A percentile compares a stretch with the other conserved stretches of the same genome.
phyloP scores from a whole-genome alignment of 2,329 filamentous ascomycete genomes.

The Geosmithia morbida region DNA sequence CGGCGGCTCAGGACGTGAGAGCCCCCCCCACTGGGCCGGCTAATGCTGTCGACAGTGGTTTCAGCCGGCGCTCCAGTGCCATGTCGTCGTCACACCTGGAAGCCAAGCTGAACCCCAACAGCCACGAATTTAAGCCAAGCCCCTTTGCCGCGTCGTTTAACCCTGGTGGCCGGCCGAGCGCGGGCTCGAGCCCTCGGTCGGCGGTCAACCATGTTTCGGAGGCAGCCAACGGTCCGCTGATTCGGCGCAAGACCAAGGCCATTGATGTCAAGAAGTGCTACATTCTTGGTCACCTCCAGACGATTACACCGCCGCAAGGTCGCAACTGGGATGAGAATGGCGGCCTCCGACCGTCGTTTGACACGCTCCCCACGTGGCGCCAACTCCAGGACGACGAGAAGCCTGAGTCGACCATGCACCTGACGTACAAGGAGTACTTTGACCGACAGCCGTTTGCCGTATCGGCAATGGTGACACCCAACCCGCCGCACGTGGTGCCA shows the following conservation, averaged over 20 bases:
- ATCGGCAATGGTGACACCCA: constrained; percentile 51
- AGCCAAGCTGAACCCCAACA: constrained; percentile 47
- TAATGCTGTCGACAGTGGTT: constrained; percentile 34
- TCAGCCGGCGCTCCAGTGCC: constrained; percentile 37
- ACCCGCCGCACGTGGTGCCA: constrained; percentile 52
- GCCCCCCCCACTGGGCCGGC: constrained; percentile 62
- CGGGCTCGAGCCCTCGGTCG: constrained; percentile 58
- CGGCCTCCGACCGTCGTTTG: constrained; percentile 72
- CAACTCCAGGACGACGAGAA: constrained; percentile 59
- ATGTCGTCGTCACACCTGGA: constrained; percentile 32
- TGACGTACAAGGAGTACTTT: constrained; percentile 68
- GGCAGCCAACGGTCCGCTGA: constrained; percentile 29
- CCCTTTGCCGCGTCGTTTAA: constrained; percentile 71
- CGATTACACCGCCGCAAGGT: constrained; percentile 33
- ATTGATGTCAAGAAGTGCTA: constrained; percentile 57
- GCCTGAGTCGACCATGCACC: constrained; percentile 43
- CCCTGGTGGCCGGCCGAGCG: constrained; percentile 50
- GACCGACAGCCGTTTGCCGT: constrained; percentile 47
- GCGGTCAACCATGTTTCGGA: constrained; percentile 34
- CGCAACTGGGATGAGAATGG: constrained; percentile 61
- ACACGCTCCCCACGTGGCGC: constrained; percentile 77
- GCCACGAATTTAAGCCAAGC: constrained; percentile 73
- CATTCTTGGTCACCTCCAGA: constrained; percentile 39
- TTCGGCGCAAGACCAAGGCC: constrained; percentile 58
- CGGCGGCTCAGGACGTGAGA: constrained; percentile 49